Base-by-base conservation (phyloP, 805 yeast genomes). In the Lipomyces sp. region DNA sequence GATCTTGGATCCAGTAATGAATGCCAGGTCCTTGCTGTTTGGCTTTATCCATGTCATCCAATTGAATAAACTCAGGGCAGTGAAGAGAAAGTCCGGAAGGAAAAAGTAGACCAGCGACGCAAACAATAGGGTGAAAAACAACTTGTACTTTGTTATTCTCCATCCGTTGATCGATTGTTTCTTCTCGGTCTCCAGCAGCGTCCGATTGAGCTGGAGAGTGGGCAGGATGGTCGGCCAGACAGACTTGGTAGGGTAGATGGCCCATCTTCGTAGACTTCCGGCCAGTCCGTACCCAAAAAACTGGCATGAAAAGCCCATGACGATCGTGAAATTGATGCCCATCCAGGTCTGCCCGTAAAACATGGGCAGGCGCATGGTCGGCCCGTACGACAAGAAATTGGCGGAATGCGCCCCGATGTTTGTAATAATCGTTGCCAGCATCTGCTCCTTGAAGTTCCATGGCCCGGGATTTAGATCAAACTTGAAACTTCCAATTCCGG, bases 201-300 rank as follows among this genome's bases (percentile, higher is more conserved):
- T 46, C 34, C 31, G 39, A 43, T 50, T 54, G 16, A 45, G 64
- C 65, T 71, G 76, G 62, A 81, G 68, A 61, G 78, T 73, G 65
- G 76, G 72, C 70, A 79, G 73, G 63, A 80, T 70, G n/a, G 78
- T 71, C 3, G 87, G 87, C 86, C 86, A 82, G 45, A 82, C 70
- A 61, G 79, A 77, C 23, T 77, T 70, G 13, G 82, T 74, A 13
- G 85, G 82, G 53, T 78, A 76, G 11, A 81, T 73, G 2, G 73
- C 73, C 47, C 81, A 70, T 55, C 77, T 73, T 56, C 83, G 72
- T 34, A 77, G 70, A 49, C 83, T 46, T 26, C 90, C 89, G 39
- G 86, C 85, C 45, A 81, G 64, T 21, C 84, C 82, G 55, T 80
- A 78, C 7, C 90, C 89, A 45, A 83, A 72, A 57, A 79, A 70